phyloP scores from a whole-genome alignment of 2,329 filamentous ascomycete species.

The Knoxdaviesia capensis region DNA sequence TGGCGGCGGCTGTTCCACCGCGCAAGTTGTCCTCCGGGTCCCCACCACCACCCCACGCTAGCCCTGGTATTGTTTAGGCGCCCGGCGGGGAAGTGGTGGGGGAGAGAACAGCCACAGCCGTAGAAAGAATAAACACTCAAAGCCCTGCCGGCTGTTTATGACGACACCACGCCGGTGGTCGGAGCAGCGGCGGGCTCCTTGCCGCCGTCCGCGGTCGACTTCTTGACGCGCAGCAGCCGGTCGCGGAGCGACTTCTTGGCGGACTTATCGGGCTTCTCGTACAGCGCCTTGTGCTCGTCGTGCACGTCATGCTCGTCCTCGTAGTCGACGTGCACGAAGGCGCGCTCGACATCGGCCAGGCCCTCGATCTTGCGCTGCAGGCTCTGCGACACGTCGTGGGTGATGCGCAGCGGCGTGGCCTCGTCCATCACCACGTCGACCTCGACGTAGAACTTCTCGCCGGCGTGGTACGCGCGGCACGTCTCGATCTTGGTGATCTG shows the following conservation, averaged over 20 bases:
- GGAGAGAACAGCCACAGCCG: no score
- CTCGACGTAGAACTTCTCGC: constrained; percentile 40
- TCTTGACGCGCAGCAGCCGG: constrained; percentile 1
- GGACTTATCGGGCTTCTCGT: constrained; percentile 12
- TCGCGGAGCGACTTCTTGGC: neutral
- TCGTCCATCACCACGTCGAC: constrained; percentile 41
- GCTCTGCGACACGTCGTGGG: constrained; percentile 38
- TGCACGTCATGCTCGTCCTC: constrained; percentile 19
- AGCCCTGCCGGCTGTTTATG: no score
- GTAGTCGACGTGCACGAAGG: constrained; percentile 25
- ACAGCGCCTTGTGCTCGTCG: constrained; percentile 22
- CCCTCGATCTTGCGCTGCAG: constrained; percentile 39
- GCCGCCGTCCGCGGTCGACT: neutral
- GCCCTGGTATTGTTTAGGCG: no score
- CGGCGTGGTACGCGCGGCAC: constrained; percentile 39
- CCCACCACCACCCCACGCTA: no score
- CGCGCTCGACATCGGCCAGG: constrained; percentile 19
- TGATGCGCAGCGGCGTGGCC: constrained; percentile 29
- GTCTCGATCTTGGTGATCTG: constrained; percentile 38
- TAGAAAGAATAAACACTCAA: no score
- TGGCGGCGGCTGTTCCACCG: no score
- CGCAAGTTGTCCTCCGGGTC: no score
- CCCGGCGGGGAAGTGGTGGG: no score
- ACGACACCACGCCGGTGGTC: no score
- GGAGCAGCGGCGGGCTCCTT: no score